Conservation (phyloP, 805 yeast species). For the Metschnikowia rubicola region DNA sequence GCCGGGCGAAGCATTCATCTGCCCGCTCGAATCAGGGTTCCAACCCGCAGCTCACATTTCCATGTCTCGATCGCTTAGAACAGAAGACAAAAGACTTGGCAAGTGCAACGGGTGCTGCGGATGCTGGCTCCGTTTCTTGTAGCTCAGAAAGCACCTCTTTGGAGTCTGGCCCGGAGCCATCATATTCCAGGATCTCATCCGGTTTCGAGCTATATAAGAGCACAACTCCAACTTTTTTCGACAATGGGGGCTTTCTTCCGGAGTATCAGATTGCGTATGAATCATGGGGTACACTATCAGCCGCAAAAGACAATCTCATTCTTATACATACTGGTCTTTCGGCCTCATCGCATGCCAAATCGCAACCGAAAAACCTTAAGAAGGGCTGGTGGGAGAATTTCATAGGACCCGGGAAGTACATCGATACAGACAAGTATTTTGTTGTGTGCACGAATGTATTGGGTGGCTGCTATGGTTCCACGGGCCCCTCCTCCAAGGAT, state of each 20-base stretch:
- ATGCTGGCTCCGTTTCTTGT: slow-evolving; percentile 1
- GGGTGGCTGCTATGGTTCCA: slow-evolving; percentile 94
- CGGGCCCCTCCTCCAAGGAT: slow-evolving; percentile 83
- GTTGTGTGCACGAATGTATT: slow-evolving; percentile 86
- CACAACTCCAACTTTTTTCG: slow-evolving; percentile 61
- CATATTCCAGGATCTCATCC: slow-evolving; percentile 62
- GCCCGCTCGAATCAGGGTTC: slow-evolving; percentile 25
- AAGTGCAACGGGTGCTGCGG: slow-evolving; percentile 18
- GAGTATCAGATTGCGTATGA: slow-evolving; percentile 85
- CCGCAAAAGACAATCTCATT: slow-evolving; percentile 64
- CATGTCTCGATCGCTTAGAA: slow-evolving; percentile 80
- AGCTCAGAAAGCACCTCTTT: slow-evolving; percentile 28
- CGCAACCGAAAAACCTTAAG: slow-evolving; percentile 62
- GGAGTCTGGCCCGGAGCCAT: slow-evolving; percentile 82
- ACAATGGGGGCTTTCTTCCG: slow-evolving; percentile 77
- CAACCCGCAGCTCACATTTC: slow-evolving; percentile 71
- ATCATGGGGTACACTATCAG: slow-evolving; percentile 79
- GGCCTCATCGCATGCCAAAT: slow-evolving; percentile 90
- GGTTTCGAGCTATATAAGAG: slow-evolving; percentile 64
- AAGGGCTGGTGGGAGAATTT: slow-evolving; percentile 97
- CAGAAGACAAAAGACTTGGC: slow-evolving; percentile 41
- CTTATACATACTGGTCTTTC: slow-evolving; percentile 87
- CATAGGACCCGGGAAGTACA: slow-evolving; percentile 76
- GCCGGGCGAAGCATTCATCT: slow-evolving; percentile 1
- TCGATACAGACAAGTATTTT: slow-evolving; percentile 80